Evolutionary conservation across 768 basidiomycete species (phyloP), one percentile per base, ranked within the genome.

Genomic region (Russula virescens): DNA sequence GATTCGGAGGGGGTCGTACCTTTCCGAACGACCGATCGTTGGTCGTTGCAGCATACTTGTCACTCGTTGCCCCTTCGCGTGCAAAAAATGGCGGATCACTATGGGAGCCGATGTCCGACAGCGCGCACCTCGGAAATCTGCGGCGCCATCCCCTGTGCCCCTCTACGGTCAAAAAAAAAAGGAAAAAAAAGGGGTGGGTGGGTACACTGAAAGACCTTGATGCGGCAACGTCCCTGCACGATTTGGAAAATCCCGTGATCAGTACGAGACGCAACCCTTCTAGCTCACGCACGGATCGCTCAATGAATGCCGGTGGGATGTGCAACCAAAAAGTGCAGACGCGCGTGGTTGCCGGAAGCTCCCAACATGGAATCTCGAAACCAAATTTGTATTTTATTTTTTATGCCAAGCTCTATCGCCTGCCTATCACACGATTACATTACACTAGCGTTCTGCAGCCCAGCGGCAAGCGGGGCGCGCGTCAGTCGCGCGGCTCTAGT

Each of bases 11-110:
- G 18, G 16, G 9, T 52, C 25, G 62, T 58, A 50, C 56, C 51
- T 52, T 38, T 38, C 31, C 42, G 50, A 56, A 45, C 19, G 48
- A 25, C 35, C 43, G 28, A 34, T 31, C 40, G 13, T 25, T 7
- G 19, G 52, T 19, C 6, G 31, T 31, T 31, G 31, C 8, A 31
- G 3, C 31, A 31, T 31, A 31, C 3, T 8, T 31, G 8, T 8
- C 8, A 8, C 31, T 31, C 8, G 31, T 9, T 25, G 21, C 13
- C 35, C 34, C 19, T 21, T 11, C 38, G 28, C 40, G 25, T 21
- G 8, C 31, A 31, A 31, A 11, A 4, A 13, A n/a, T 47, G 48
- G 62, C 43, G 62, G 56, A 63, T 63, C 62, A 23, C 25, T 25
- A 11, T 35, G 19, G 6, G 62, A 63, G 50, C n/a, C 42, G 28